Evolutionary conservation across 306 rosid genomes (phyloP).

Genomic region (Vigna mungo): DNA sequence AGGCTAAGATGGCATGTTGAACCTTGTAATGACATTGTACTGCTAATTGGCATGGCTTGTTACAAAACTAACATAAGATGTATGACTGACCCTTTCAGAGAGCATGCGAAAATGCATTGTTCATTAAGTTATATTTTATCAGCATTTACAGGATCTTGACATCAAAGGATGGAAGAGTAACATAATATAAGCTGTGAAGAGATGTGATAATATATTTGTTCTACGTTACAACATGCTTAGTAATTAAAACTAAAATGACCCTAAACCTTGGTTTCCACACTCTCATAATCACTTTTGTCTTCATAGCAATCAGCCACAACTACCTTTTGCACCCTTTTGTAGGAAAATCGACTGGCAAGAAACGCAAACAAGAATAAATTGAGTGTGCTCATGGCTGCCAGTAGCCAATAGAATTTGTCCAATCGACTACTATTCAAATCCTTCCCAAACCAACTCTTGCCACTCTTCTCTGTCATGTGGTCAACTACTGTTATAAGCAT

Average conservation of each 20-base stretch:
- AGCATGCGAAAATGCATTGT: neutral
- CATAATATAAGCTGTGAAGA: neutral
- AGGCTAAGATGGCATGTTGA: no score
- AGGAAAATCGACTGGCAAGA: slow-evolving; percentile 78
- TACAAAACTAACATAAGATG: neutral
- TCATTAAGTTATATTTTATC: neutral
- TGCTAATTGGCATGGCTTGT: no score
- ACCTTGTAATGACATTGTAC: no score
- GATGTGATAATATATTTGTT: neutral
- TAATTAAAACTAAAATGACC: neutral
- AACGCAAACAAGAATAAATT: slow-evolving; percentile 70
- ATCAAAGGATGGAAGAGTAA: slow-evolving; percentile 8
- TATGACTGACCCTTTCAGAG: neutral
- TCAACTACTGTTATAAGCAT: slow-evolving; percentile 71
- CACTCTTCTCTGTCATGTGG: slow-evolving; percentile 55
- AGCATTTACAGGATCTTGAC: neutral
- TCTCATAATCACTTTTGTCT: slow-evolving; percentile 46
- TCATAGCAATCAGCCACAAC: slow-evolving; percentile 66
- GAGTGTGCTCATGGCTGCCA: slow-evolving; percentile 60
- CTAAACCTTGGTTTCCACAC: slow-evolving; percentile 53
- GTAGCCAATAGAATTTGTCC: slow-evolving; percentile 87
- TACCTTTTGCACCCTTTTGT: slow-evolving; percentile 81
- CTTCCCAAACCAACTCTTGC: slow-evolving; percentile 84
- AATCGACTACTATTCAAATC: slow-evolving; percentile 76
- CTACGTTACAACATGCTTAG: neutral